phyloP scores from a whole-genome alignment of 1,284 basidiomycete genomes.

The Trichosporon inkin region DNA sequence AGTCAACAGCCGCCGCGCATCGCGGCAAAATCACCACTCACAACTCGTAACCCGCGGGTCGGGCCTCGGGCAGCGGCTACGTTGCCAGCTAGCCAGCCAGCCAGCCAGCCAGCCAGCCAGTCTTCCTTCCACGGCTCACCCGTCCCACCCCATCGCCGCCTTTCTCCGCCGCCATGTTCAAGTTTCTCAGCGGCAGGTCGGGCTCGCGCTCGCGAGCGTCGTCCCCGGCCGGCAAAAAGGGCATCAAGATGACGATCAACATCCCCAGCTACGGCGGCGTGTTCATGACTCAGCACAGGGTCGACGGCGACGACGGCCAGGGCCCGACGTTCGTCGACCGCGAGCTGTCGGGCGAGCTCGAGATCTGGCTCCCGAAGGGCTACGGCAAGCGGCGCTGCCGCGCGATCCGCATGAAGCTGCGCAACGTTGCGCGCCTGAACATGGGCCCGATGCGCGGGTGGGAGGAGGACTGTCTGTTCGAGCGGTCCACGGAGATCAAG shows the following conservation, averaged over 20 bases:
- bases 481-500: slow-evolving; percentile 27
- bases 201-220: slow-evolving; percentile 15
- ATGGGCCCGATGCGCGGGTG: slow-evolving; percentile 28
- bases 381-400: slow-evolving; percentile 28
- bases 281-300: slow-evolving; percentile 17
- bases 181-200: slow-evolving; percentile 16
- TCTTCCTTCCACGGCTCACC: background rate
- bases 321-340: slow-evolving; percentile 7
- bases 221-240: slow-evolving; percentile 11
- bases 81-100: no score
- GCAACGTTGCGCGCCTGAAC: slow-evolving; percentile 23
- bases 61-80: no score
- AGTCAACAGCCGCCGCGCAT: no score
- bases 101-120: no score
- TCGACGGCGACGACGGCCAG: background rate
- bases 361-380: slow-evolving; percentile 27
- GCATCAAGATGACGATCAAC: slow-evolving; percentile 20
- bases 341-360: slow-evolving; percentile 31
- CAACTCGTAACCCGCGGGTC: no score
- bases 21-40: no score
- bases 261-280: slow-evolving; percentile 23
- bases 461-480: slow-evolving; percentile 34
- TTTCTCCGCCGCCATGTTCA: slow-evolving; percentile 11
- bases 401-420: slow-evolving; percentile 32
- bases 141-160: background rate